phyloP scores from a whole-genome alignment of 495 filamentous ascomycete genomes.

The Lasiosphaeria ovina region DNA sequence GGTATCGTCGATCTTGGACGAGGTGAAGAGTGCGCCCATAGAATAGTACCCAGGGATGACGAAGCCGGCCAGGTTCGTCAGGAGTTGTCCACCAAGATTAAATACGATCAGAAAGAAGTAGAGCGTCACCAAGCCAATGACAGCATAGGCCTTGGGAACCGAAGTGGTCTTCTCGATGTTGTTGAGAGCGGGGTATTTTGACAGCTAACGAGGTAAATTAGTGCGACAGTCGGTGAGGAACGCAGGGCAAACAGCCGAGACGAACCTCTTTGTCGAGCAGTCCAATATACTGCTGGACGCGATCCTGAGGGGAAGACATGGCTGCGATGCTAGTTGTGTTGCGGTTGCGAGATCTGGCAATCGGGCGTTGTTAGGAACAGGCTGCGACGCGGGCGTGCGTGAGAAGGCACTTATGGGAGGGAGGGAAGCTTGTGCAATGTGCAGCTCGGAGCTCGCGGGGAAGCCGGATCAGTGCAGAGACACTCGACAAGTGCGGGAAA shows the following conservation, averaged over 20 bases:
- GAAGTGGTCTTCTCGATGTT: conserved; percentile 96
- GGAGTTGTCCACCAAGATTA: conserved; percentile 95
- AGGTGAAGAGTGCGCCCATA: conserved; percentile 81
- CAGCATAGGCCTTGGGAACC: conserved; percentile 92
- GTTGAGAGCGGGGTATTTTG: conserved; percentile 91
- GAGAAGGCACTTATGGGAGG: not conserved
- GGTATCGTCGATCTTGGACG: conserved; percentile 81
- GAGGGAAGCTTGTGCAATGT: not conserved
- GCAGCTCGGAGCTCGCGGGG: conserved; percentile 10
- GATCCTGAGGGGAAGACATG: conserved; percentile 83
- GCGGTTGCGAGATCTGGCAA: conserved; percentile 13
- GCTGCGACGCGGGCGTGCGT: not conserved
- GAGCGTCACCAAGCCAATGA: conserved; percentile 78
- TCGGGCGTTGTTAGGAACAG: conserved; percentile 8
- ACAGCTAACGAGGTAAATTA: conserved; percentile 60
- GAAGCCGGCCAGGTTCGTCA: conserved; percentile 96
- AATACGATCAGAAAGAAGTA: conserved; percentile 99
- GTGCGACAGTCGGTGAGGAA: conserved; percentile 16
- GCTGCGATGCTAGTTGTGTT: conserved; percentile 20
- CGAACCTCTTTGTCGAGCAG: conserved; percentile 98
- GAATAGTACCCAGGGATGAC: conserved; percentile 95
- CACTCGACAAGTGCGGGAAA: not conserved
- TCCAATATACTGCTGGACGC: conserved; percentile 79
- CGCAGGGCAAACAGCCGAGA: conserved; percentile 19
- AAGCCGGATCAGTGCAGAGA: conserved; percentile 1